phyloP scores from a whole-genome alignment of 768 basidiomycete species.

The Mycena capillaripes region DNA sequence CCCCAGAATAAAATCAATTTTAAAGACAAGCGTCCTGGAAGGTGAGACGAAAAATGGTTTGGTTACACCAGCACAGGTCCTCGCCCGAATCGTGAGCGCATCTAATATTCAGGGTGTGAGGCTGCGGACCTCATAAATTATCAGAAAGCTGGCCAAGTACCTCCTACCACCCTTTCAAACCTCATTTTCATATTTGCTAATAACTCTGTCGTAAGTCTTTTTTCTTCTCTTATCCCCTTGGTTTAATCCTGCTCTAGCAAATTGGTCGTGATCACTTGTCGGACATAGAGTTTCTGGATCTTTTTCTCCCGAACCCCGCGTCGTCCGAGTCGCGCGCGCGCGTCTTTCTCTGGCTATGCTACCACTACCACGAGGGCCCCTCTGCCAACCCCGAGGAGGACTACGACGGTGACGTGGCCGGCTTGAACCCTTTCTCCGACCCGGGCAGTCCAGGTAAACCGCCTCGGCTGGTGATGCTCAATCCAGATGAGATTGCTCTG shows the following conservation, averaged over 20 bases:
- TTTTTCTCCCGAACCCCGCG: slow-evolving; percentile 64
- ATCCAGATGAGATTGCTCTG: slow-evolving; percentile 51
- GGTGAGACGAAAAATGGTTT: slow-evolving; percentile 60
- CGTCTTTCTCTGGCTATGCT: slow-evolving; percentile 65
- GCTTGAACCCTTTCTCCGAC: slow-evolving; percentile 73
- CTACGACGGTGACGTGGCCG: slow-evolving; percentile 50
- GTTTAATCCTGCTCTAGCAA: slow-evolving; percentile 38
- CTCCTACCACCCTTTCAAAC: slow-evolving; percentile 81
- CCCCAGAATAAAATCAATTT: slow-evolving; percentile 81
- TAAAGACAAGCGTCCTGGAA: slow-evolving; percentile 71
- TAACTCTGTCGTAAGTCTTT: slow-evolving; percentile 62
- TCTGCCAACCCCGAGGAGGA: slow-evolving; percentile 51
- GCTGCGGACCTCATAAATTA: slow-evolving; percentile 28
- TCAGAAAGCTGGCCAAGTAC: slow-evolving; percentile 63
- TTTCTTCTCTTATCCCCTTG: background rate
- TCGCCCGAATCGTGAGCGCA: slow-evolving; percentile 63
- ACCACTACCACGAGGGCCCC: slow-evolving; percentile 75
- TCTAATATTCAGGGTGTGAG: background rate
- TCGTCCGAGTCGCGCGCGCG: slow-evolving; percentile 63
- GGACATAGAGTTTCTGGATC: slow-evolving; percentile 62
- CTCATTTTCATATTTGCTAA: slow-evolving; percentile 78
- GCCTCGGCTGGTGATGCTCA: slow-evolving; percentile 56
- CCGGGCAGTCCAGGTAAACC: slow-evolving; percentile 50
- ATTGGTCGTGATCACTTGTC: slow-evolving; percentile 49
- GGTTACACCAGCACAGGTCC: slow-evolving; percentile 70